Evolutionary conservation across 2,329 filamentous ascomycete species (phyloP), one percentile per base, ranked within the genome.

Genomic region (Pseudogymnoascus sp.): DNA sequence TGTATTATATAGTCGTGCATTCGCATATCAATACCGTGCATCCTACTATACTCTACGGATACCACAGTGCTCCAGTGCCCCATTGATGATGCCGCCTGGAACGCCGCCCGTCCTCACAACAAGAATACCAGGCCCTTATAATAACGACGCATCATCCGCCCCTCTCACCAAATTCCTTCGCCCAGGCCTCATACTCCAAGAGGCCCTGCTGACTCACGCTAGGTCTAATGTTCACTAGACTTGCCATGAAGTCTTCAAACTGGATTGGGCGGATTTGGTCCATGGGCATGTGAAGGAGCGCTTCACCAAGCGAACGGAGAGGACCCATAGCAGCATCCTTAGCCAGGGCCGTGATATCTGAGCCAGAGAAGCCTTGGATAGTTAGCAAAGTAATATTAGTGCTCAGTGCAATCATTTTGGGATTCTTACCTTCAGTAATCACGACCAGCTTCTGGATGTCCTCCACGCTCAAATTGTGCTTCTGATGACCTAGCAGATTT

Each of bases 321-420:
- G 95, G 95, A 0, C 95, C 93, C 95, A 99, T 99, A 2, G 95
- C 95, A 8, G 95, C 95, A 73, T 99, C 95, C 76, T 99, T 99
- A 7, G 95, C 95, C 8, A 99, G 80, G 1, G 95, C 93, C 21
- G 95, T 97, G 68, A 99, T 96, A 72, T 99, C 95, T 1, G 92
- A 96, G 50, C 95, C 95, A 8, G 92, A 97, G 77, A 96, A 99
- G n/a, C 92, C 93, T 97, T 68, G 19, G 68, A 23, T 8, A 63
- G 28, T 21, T 9, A 50, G 69, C 66, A 69, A 53, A 28, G 57
- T 23, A 31, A 42, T 31, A 63, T 28, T 19, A 44, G 17, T 26
- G 50, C 23, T 4, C 33, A 26, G 15, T 38, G 13, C 19, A 53
- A 19, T 8, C 23, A 15, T 23, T 36, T 13, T 2, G 33, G 15